Conservation (phyloP, 129 eudicot genomes). For the Sambucus nigra region DNA sequence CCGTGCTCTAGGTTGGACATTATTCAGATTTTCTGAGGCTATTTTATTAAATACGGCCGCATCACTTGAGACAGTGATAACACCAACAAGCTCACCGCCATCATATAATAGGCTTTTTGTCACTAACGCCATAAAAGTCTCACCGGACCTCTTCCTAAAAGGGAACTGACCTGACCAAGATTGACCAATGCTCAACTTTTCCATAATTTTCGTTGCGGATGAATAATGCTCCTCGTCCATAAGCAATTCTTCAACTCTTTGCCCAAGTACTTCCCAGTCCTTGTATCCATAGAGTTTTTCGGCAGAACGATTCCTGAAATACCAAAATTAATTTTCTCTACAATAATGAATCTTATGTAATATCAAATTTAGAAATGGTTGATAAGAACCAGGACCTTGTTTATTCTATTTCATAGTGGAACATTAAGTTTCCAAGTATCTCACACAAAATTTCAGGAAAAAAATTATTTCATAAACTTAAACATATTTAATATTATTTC, state of each 20-base stretch:
- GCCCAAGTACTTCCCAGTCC: constrained; percentile 65
- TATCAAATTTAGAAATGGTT: no score
- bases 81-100: constrained; percentile 69
- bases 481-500: no score
- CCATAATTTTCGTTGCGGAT: constrained; percentile 33
- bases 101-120: constrained; percentile 70
- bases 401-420: no score
- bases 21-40: constrained; percentile 27
- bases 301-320: constrained; percentile 68
- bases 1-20: constrained; percentile 21
- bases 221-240: constrained; percentile 40
- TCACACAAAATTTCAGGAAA: no score
- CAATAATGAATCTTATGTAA: background rate
- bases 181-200: constrained; percentile 38
- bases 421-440: no score
- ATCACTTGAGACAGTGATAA: constrained; percentile 79
- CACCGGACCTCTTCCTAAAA: constrained; percentile 61
- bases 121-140: constrained; percentile 73
- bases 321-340: background rate
- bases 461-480: no score
- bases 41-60: constrained; percentile 49
- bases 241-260: constrained; percentile 38
- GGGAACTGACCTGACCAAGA: constrained; percentile 95
- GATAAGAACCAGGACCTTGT: no score
- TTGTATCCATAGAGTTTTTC: constrained; percentile 73